These are phyloP conservation scores for Monilinia aucupariae DNA, from an alignment of 2,329 filamentous ascomycete species.

Conservation along the genomic window DNA sequence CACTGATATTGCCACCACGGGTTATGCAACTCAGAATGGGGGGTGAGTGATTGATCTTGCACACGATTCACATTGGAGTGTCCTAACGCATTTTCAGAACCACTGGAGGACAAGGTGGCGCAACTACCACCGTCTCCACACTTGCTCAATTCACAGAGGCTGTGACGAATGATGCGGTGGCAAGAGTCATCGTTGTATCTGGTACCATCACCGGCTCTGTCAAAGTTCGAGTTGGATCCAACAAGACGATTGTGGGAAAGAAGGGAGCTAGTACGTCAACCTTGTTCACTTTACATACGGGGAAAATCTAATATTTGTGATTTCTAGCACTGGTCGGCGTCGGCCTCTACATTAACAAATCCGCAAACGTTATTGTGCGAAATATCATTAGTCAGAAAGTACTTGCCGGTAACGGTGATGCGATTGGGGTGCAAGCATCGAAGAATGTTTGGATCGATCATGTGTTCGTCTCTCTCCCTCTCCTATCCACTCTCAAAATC, in stretches of 20 bases:
- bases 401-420: slow-evolving; percentile 43
- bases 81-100: slow-evolving; percentile 33
- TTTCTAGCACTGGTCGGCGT: slow-evolving; percentile 40
- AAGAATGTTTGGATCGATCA: slow-evolving; percentile 41
- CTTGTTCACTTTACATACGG: neutral
- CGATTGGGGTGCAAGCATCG: slow-evolving; percentile 43
- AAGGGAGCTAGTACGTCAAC: slow-evolving; percentile 35
- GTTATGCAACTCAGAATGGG: slow-evolving; percentile 44
- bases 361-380: slow-evolving; percentile 51
- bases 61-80: no score
- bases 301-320: neutral
- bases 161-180: slow-evolving; percentile 37
- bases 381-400: slow-evolving; percentile 51
- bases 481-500: neutral
- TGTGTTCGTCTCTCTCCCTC: slow-evolving; percentile 1
- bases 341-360: slow-evolving; percentile 43
- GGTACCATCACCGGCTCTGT: slow-evolving; percentile 33
- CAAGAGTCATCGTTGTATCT: slow-evolving; percentile 41
- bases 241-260: slow-evolving; percentile 41
- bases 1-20: slow-evolving; percentile 34
- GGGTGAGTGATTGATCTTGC: neutral
- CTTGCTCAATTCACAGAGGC: slow-evolving; percentile 32
- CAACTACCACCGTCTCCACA: slow-evolving; percentile 42
- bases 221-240: slow-evolving; percentile 27
- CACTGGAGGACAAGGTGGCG: slow-evolving; percentile 43